A percentile compares a stretch with the other conserved stretches of the same genome.
Evolutionary conservation across 192 early-diverging fungal genomes (phyloP).

Genomic region (Dissophora globulifera): DNA sequence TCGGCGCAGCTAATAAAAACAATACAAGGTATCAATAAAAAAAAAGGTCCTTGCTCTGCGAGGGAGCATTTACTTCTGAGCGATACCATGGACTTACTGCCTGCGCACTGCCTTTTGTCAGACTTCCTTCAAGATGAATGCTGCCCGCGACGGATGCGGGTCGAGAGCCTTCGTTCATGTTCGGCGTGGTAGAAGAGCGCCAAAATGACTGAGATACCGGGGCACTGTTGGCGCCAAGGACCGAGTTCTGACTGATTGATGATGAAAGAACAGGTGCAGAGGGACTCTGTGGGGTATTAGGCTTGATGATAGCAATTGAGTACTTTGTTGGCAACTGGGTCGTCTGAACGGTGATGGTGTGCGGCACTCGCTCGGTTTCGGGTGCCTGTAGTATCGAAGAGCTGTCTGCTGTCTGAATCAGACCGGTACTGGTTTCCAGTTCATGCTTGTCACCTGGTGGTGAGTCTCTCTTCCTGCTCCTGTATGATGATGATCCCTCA

Average conservation of each 20-base stretch:
- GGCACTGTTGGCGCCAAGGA: slow-evolving; percentile 14
- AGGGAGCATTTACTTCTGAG: no score
- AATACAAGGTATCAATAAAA: no score
- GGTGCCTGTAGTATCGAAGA: background rate
- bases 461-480: slow-evolving; percentile 1
- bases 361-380: slow-evolving; percentile 33
- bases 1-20: no score
- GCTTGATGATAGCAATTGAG: slow-evolving; percentile 40
- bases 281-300: slow-evolving; percentile 8
- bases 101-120: slow-evolving; percentile 3
- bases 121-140: slow-evolving; percentile 9
- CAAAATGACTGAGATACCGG: slow-evolving; percentile 3
- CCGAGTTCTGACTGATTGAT: slow-evolving; percentile 33
- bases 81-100: slow-evolving; percentile 2
- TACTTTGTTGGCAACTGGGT: slow-evolving; percentile 38
- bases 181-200: slow-evolving; percentile 29
- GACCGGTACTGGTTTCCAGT: background rate
- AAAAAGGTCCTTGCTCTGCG: no score
- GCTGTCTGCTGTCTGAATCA: background rate
- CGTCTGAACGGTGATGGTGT: slow-evolving; percentile 39
- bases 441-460: slow-evolving; percentile 23
- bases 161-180: slow-evolving; percentile 9
- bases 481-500: slow-evolving; percentile 25
- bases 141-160: slow-evolving; percentile 20
- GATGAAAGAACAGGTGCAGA: slow-evolving; percentile 27